Base-by-base conservation (phyloP, 331 rosid species). In the Phaseolus coccineus region DNA sequence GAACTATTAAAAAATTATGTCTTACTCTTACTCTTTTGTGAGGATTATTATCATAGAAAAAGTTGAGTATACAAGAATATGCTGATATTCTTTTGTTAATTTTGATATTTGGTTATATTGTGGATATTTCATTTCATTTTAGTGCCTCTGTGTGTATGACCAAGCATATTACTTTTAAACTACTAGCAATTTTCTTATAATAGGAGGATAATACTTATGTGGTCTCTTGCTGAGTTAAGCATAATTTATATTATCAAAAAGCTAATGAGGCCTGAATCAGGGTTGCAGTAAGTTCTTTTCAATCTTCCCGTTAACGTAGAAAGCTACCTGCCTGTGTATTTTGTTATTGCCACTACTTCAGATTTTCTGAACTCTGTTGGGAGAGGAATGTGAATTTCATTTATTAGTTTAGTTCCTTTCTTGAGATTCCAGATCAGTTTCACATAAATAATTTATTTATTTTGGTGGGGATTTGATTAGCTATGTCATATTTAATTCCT, bases 181-280 rank as follows among this genome's bases (percentile, higher is more conserved):
- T 22, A 55, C 22, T 15, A 22, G 4, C 35, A 47, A 48, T 57
- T 57, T 47, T 48, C 72, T 46, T 55, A 13, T n/a, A 51, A 25
- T 40, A 53, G 37, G 82, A 48, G 73, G 69, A 65, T 44, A 57
- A 27, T 56, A 7, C 31, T 30, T 19, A 11, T 35, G 13, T 39
- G 28, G 69, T 40, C 19, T n/a, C 33, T 27, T 85, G 59, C 76
- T 46, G 44, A 73, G 15, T 37, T 16, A 62, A 69, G 53, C 62
- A 30, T 47, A 63, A 70, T n/a, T 19, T 25, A 48, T 59, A 62
- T 50, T 70, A 75, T 56, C 61, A 64, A 78, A 74, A 74, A 12
- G 28, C 48, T 51, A 44, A n/a, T 1, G 39, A 35, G 39, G 39
- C 7, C 5, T 35, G 39, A 35, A 35, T 55, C 2, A 15, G 75